These are phyloP conservation scores for Manihot esculenta DNA, from an alignment of 441 rosid genomes.

Conservation along the genomic window DNA sequence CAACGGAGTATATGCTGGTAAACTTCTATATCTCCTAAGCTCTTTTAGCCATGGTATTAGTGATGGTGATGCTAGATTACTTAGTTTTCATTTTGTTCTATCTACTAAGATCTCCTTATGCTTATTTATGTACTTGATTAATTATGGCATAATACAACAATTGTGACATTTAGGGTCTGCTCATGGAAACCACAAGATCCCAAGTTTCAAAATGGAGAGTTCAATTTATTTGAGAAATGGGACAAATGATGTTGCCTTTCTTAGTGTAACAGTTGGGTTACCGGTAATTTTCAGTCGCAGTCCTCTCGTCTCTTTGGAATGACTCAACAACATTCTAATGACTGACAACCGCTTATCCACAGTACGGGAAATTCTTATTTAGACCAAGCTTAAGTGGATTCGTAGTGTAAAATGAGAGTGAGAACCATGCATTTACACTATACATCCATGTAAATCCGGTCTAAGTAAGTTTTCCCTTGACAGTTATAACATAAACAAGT, in stretches of 20 bases:
- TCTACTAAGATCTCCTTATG: background rate
- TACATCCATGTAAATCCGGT: too few relatives aligned
- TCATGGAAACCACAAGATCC: slow-evolving; percentile 41
- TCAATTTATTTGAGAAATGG: slow-evolving; percentile 48
- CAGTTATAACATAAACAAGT: background rate
- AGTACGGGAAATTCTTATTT: too few relatives aligned
- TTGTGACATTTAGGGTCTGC: slow-evolving; percentile 46
- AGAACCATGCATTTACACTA: too few relatives aligned
- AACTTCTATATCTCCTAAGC: background rate
- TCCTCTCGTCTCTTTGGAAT: slow-evolving; percentile 11
- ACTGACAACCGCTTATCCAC: too few relatives aligned
- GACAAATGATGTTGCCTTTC: slow-evolving; percentile 55
- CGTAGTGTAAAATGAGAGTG: too few relatives aligned
- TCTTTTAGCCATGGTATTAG: background rate
- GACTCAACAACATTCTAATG: slow-evolving; percentile 9
- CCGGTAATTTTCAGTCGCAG: slow-evolving; percentile 49
- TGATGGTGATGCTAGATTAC: too few relatives aligned
- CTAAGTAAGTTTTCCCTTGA: too few relatives aligned
- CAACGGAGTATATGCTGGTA: slow-evolving; percentile 52
- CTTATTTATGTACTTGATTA: background rate
- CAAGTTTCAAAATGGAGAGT: slow-evolving; percentile 34
- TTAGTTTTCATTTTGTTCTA: background rate
- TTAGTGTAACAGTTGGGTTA: slow-evolving; percentile 65
- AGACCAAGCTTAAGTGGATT: too few relatives aligned
- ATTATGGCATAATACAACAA: slow-evolving; percentile 10